Evolutionary conservation across 2,329 filamentous ascomycete species (phyloP).

Genomic region (Aulographum hederae): DNA sequence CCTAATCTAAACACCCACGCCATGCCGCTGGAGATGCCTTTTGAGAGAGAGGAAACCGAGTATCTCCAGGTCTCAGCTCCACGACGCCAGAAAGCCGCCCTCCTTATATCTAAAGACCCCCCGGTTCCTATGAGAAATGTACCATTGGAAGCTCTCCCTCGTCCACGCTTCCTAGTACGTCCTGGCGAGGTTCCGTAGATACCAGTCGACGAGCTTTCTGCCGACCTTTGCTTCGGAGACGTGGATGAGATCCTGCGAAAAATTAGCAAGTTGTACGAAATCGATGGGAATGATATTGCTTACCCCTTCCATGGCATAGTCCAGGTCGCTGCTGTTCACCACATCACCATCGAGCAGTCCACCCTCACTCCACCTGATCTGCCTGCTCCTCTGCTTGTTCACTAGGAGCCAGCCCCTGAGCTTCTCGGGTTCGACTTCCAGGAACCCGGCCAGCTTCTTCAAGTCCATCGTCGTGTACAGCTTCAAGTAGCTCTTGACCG

Average conservation of each 20-base stretch:
- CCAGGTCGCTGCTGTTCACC: constrained; percentile 83
- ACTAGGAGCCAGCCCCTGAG: constrained; percentile 85
- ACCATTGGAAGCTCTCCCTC: no score
- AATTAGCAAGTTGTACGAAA: constrained; percentile 8
- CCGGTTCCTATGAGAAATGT: no score
- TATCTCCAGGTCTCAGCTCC: no score
- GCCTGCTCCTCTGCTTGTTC: constrained; percentile 96
- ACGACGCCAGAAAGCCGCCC: no score
- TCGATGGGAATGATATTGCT: constrained; percentile 21
- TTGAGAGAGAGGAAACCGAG: no score
- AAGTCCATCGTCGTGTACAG: constrained; percentile 99
- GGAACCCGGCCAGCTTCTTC: constrained; percentile 92
- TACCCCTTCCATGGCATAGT: constrained; percentile 91
- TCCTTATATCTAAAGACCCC: no score
- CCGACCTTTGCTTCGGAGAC: constrained; percentile 98
- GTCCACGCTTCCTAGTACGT: constrained; percentile 78
- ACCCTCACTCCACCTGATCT: constrained; percentile 84
- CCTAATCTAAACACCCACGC: no score
- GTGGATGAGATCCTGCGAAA: constrained; percentile 71
- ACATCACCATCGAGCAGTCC: constrained; percentile 82
- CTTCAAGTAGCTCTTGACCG: constrained; percentile 94
- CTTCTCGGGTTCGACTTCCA: constrained; percentile 93
- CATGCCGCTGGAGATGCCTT: no score
- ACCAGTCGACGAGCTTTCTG: constrained; percentile 95
- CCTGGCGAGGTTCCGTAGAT: constrained; percentile 86